A percentile compares a stretch with the other conserved stretches of the same genome.
Conservation (phyloP, 2,329 filamentous ascomycete genomes). For the Pseudopithomyces chartarum region DNA sequence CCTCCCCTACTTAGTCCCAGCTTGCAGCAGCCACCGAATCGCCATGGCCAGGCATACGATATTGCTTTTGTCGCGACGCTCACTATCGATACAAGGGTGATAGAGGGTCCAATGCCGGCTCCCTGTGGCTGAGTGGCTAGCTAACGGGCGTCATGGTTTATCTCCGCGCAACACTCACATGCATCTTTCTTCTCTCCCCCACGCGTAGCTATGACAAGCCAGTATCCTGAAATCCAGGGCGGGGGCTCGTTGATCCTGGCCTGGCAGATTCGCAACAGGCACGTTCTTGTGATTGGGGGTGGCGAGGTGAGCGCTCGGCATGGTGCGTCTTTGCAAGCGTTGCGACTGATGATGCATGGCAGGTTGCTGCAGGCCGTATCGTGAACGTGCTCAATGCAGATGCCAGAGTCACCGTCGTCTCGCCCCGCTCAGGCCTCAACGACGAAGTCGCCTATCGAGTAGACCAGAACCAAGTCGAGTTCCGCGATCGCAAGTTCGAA, state of each 20-base stretch:
- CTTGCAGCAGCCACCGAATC: not conserved
- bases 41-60: not conserved
- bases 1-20: no score
- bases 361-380: conserved; percentile 96
- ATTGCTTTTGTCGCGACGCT: not conserved
- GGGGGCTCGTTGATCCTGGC: conserved; percentile 93
- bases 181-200: conserved; percentile 20
- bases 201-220: conserved; percentile 50
- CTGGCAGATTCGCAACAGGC: conserved; percentile 91
- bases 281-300: conserved; percentile 89
- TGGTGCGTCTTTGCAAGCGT: conserved; percentile 29
- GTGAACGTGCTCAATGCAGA: conserved; percentile 94
- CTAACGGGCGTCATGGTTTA: conserved; percentile 11
- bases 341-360: conserved; percentile 34
- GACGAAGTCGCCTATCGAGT: conserved; percentile 86
- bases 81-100: not conserved
- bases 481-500: conserved; percentile 83
- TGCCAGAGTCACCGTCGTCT: conserved; percentile 84
- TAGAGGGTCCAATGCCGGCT: no score
- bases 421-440: conserved; percentile 79
- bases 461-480: conserved; percentile 72
- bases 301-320: conserved; percentile 72
- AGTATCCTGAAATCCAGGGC: conserved; percentile 81
- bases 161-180: conserved; percentile 34
- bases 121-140: not conserved